A percentile compares a stretch with the other conserved stretches of the same genome.
These are phyloP conservation scores for Hymenoscyphus fructigenus DNA, from an alignment of 2,329 filamentous ascomycete genomes.

Conservation along the genomic window DNA sequence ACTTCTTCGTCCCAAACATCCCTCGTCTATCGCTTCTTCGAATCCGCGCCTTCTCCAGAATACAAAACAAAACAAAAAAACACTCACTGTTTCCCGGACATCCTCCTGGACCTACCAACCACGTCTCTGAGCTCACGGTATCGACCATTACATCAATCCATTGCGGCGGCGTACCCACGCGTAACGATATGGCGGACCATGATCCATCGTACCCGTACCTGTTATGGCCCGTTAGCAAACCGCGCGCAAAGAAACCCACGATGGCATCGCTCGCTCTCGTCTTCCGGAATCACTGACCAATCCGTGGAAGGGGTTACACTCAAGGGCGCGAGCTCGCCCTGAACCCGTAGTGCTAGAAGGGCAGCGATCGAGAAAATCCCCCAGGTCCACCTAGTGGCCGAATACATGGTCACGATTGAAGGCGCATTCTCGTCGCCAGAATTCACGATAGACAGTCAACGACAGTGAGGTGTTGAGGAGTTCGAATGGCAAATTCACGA, in stretches of 20 bases:
- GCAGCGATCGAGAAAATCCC: slow-evolving; percentile 14
- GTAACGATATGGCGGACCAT: slow-evolving; percentile 70
- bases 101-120: slow-evolving; percentile 61
- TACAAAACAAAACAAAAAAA: neutral
- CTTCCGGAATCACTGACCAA: slow-evolving; percentile 20
- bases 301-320: slow-evolving; percentile 32
- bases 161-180: slow-evolving; percentile 53
- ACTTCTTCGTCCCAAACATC: neutral
- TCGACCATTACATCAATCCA: slow-evolving; percentile 59
- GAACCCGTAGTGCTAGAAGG: slow-evolving; percentile 13
- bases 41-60: neutral
- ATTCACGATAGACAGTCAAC: neutral
- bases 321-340: slow-evolving; percentile 20
- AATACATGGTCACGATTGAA: slow-evolving; percentile 22
- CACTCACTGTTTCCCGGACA: slow-evolving; percentile 42
- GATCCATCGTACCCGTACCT: slow-evolving; percentile 66
- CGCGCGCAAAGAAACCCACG: neutral
- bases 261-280: neutral
- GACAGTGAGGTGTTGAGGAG: slow-evolving; percentile 6
- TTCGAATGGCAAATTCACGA: neutral
- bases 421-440: slow-evolving; percentile 14
- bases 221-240: slow-evolving; percentile 4
- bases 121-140: slow-evolving; percentile 69
- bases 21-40: neutral
- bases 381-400: slow-evolving; percentile 24